Conservation (phyloP, 2,329 filamentous ascomycete species). For the Fusarium lyarnte region DNA sequence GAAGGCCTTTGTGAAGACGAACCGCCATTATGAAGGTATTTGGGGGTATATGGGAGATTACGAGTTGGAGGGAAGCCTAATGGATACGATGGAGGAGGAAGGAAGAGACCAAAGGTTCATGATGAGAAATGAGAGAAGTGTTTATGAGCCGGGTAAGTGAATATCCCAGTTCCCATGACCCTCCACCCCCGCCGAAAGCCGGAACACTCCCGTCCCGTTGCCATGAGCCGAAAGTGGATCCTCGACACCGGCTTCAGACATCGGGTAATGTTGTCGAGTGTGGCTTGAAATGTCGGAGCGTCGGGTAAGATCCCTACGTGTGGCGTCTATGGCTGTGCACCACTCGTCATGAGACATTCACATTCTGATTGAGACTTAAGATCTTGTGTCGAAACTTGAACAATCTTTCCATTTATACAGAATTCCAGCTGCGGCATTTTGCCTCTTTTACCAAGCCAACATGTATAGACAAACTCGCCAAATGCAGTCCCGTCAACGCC, state of each 20-base stretch:
- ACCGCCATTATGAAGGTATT: conserved; percentile 23
- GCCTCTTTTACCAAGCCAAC: background rate
- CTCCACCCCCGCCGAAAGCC: conserved; percentile 28
- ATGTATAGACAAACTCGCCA: background rate
- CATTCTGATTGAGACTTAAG: background rate
- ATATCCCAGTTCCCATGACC: conserved; percentile 30
- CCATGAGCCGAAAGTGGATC: conserved; percentile 30
- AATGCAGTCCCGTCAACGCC: conserved; percentile 16
- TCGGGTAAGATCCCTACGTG: conserved; percentile 18
- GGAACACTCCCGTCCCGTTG: conserved; percentile 25
- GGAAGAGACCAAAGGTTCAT: background rate
- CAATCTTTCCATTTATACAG: background rate
- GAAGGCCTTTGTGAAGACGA: conserved; percentile 63
- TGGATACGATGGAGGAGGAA: conserved; percentile 1
- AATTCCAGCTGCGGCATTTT: background rate
- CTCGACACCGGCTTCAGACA: conserved; percentile 34
- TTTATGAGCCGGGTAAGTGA: conserved; percentile 35
- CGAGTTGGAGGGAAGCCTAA: background rate
- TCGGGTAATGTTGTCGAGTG: conserved; percentile 36
- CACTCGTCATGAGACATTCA: conserved; percentile 11
- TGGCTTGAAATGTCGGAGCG: conserved; percentile 14
- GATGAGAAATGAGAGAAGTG: conserved; percentile 6
- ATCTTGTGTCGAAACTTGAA: background rate
- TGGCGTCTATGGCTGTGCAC: conserved; percentile 8
- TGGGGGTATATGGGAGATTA: background rate